A percentile compares a stretch with the other conserved stretches of the same genome.
These are phyloP conservation scores for Dactylellina cionopaga DNA, from an alignment of 2,329 filamentous ascomycete species.

Conservation along the genomic window DNA sequence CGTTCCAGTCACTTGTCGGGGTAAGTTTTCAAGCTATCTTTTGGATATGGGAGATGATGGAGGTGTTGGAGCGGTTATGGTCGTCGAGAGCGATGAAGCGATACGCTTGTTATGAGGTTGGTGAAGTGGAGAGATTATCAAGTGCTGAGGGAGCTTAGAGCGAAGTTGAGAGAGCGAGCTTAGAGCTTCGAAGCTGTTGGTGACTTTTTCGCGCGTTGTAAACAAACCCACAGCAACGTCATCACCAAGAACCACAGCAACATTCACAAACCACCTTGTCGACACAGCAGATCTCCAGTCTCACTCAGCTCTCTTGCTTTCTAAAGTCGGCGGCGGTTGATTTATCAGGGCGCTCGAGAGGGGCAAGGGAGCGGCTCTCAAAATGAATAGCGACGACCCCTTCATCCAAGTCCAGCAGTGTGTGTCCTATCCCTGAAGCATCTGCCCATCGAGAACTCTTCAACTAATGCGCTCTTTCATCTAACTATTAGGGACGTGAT, in stretches of 20 bases:
- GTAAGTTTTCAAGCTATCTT: neutral
- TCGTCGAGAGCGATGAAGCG: neutral
- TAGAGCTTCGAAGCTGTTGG: conserved; percentile 31
- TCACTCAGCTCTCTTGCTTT: too few species aligned
- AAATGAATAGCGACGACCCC: conserved; percentile 56
- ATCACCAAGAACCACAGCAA: conserved; percentile 26
- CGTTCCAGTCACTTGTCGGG: conserved; percentile 14
- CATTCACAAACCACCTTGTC: neutral
- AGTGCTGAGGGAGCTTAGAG: neutral
- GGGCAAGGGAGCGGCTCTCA: conserved; percentile 15
- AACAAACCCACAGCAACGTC: conserved; percentile 50
- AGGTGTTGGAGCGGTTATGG: neutral
- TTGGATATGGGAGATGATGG: too few species aligned
- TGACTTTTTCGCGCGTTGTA: conserved; percentile 41
- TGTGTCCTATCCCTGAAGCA: conserved; percentile 15
- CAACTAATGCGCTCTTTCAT: conserved; percentile 32
- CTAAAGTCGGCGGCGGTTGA: too few species aligned
- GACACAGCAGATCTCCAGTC: too few species aligned
- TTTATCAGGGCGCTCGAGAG: neutral
- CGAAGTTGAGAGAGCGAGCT: neutral
- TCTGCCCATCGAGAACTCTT: conserved; percentile 12
- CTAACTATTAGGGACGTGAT: conserved; percentile 78
- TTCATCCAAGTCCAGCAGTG: conserved; percentile 58
- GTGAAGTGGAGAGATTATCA: neutral
- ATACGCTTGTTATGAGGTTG: neutral